Evolutionary conservation across 805 yeast genomes (phyloP), one percentile per base, ranked within the genome.

Genomic region (Candida takata): DNA sequence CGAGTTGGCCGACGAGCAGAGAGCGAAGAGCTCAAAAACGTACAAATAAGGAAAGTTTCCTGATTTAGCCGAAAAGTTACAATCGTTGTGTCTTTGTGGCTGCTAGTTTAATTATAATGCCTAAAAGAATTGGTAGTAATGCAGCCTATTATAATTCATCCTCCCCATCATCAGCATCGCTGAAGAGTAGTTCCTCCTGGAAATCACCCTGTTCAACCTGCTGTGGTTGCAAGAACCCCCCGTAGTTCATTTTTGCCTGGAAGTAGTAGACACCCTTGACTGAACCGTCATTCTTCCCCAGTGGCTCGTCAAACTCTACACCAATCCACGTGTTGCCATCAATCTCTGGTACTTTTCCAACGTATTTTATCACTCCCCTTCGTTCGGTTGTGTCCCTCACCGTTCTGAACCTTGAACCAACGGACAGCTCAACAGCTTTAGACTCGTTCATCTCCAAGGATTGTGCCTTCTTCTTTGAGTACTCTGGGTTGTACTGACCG

Each of bases 201-300:
- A 67, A 79, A 40, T 79, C 83, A 2, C 94, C 88, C 5, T 77
- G 73, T 41, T 78, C 79, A 4, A 88, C 78, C 35, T 65, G 69
- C 9, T 56, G 58, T 0, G 96, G 94, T 40, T 73, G 73, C 11
- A 87, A 74, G 55, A 90, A 85, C 6, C 86, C 77, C 5, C 97
- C 97, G 49, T 84, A 78, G 15, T 70, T 69, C 0, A 49, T 50
- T 6, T 51, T 50, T 6, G 64, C 61, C 23, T 86, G 74, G 5
- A 90, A 88, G 44, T 83, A 70, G 24, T 66, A 49, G 1, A 47
- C 54, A 0, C 84, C 87, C 24, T 76, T 73, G 27, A 86, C 62
- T 15, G 74, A 60, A 0, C 97, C 97, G 51, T 85, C 75, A 51
- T 88, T 85, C 55, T 82, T 85, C 5, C 97, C 97, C 7, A 72